Base-by-base conservation (phyloP, 306 rosid species). In the Ziziphus jujuba region DNA sequence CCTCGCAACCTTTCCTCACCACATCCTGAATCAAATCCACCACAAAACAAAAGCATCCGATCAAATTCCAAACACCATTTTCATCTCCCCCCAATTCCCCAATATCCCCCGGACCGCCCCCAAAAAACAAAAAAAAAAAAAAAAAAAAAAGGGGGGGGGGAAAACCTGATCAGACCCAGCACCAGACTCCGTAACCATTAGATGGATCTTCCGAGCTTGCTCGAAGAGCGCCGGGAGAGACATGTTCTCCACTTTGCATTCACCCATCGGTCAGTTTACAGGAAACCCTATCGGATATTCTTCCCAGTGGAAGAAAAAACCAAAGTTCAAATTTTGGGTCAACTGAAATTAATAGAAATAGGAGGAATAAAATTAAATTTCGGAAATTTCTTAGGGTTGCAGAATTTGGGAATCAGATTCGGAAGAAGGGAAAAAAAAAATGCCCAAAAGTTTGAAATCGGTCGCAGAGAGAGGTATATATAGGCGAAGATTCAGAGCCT, bases 161-260 rank as follows among this genome's bases (percentile, higher is more conserved):
- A 14, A 40, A 43, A 87, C 98, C 96, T 86, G 98, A 56, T 87
- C 96, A 15, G 76, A 85, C 3, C 35, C 86, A 14, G 52, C 7
- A 9, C 62, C 72, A 6, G 87, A 90, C 20, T 90, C 99, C 6
- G 87, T 81, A 16, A 80, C 95, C 17, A 77, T 51, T 6, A 70
- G 24, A 77, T 88, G 95, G 79, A 93, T 89, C 87, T 85, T 90
- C 69, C 84, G 87, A 21, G 96, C 89, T 80, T 71, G 88, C 36
- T 93, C 99, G 69, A 88, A 93, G 25, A 93, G 75, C 38, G 89
- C 81, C 9, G 99, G 87, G 33, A 93, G 69, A 47, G 97, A 80
- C 72, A 93, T 47, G 35, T 90, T 95, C 72, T 85, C 97, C 80
- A 84, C 82, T 33, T 28, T 77, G 44, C 59, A 51, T 28, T 79